These are phyloP conservation scores for Taiwanofungus camphoratus DNA, from an alignment of 1,284 basidiomycete species.

Conservation along the genomic window DNA sequence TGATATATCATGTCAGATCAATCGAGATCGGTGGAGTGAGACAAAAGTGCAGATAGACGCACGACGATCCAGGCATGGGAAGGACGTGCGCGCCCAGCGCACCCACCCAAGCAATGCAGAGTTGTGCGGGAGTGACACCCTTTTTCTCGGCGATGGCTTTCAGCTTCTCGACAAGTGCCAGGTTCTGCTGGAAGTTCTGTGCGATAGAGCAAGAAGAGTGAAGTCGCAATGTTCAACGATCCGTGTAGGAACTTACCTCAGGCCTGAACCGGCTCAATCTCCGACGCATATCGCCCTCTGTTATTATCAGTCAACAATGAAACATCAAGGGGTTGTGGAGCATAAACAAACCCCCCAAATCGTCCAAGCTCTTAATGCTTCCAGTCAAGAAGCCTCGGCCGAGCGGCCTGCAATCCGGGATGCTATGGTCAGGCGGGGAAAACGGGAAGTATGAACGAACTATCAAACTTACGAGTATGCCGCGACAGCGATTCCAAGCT, in stretches of 20 bases:
- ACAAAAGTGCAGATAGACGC: conserved; percentile 15
- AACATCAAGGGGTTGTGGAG: background rate
- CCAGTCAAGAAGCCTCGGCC: conserved; percentile 54
- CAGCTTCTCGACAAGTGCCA: conserved; percentile 45
- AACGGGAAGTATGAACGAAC: background rate
- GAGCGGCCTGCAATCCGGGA: conserved; percentile 33
- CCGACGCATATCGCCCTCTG: conserved; percentile 32
- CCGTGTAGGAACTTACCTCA: conserved; percentile 19
- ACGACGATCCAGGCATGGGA: conserved; percentile 53
- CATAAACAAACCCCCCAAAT: conserved; percentile 31
- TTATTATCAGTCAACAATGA: background rate
- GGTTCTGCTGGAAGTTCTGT: conserved; percentile 48
- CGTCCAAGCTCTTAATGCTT: conserved; percentile 37
- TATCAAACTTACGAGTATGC: conserved; percentile 40
- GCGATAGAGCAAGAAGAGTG: background rate
- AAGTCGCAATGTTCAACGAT: background rate
- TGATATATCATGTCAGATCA: conserved; percentile 5
- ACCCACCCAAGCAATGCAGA: conserved; percentile 58
- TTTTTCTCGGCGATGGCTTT: conserved; percentile 42
- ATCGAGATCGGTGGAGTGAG: background rate
- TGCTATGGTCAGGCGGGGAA: background rate
- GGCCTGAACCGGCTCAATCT: conserved; percentile 30
- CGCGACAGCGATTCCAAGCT: conserved; percentile 44
- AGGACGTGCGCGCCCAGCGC: conserved; percentile 42
- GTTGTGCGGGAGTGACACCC: conserved; percentile 47